Base-by-base conservation (phyloP, 495 filamentous ascomycete species). In the Pyronema domesticum region DNA sequence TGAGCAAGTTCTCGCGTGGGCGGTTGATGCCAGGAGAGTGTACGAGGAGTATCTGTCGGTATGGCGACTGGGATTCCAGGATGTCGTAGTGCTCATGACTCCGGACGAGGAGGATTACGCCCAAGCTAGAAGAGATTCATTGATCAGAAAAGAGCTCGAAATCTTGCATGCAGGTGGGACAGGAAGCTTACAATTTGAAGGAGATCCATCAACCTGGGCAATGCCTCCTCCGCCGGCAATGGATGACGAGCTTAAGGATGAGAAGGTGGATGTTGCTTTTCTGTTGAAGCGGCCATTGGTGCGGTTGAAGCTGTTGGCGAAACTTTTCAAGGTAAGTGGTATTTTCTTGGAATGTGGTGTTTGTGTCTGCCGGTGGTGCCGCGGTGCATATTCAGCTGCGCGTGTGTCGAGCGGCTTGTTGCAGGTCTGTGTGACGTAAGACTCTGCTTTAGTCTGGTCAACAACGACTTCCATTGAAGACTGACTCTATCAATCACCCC, bases 41-140 rank as follows among this genome's bases (percentile, higher is more conserved):
- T 99, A 99, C 66, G 73, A 79, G 37, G 82, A 91, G 57, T 99
- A 96, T 65, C 74, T 99, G 18, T 79, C 79, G 55, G 80, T 84
- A 37, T 99, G 91, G 91, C 75, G 89, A 46, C 75, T 95, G 53
- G 91, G 91, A 3, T 99, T 99, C 68, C 83, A 94, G 60, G 89
- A 93, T 68, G 80, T 96, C 17, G 83, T 96, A 53, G 84, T 99
- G 60, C 95, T 91, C 61, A 75, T 99, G 23, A 88, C 86, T 8
- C 83, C 88, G 7, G 75, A 57, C 55, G 59, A 65, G 11, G 63
- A 60, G 36, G 61, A 58, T 35, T 18, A 58, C 43, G 40, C 55
- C 35, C 57, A 55, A 47, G 55, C 47, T 36, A 47, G 53, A 6
- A 60, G 35, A 52, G 50, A 61, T 36, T 57, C 55, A 17, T 45